phyloP scores from a whole-genome alignment of 495 filamentous ascomycete genomes.

The Aspergillus affinis region DNA sequence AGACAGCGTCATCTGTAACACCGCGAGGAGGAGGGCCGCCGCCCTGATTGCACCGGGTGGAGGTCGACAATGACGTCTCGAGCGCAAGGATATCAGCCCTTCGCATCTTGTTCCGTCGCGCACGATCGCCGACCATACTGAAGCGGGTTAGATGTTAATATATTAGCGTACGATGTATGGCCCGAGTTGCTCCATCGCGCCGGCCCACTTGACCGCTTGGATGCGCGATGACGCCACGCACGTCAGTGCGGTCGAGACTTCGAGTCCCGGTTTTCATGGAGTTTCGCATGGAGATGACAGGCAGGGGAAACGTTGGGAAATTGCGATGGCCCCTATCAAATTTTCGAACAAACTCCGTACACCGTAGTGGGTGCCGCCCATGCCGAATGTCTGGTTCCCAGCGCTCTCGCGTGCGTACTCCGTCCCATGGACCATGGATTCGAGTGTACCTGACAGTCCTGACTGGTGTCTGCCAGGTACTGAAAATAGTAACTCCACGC shows the following conservation, averaged over 20 bases:
- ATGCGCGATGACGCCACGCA: conserved; percentile 21
- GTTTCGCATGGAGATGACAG: not conserved
- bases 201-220: conserved; percentile 8
- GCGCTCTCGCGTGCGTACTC: not conserved
- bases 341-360: not conserved
- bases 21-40: not conserved
- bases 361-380: not conserved
- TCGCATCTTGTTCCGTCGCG: not conserved
- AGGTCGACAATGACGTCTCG: conserved; percentile 5
- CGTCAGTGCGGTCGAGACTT: conserved; percentile 13
- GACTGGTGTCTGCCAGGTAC: not conserved
- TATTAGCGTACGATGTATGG: conserved; percentile 12
- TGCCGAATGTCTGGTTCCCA: not conserved
- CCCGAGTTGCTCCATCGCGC: conserved; percentile 9
- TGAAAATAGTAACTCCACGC: not conserved
- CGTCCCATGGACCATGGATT: not conserved
- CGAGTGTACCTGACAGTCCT: not conserved
- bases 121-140: conserved; percentile 6
- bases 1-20: conserved; percentile 11
- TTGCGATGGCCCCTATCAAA: not conserved
- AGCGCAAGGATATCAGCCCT: conserved; percentile 2
- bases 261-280: not conserved
- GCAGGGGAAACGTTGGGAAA: not conserved
- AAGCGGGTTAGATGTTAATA: conserved; percentile 6
- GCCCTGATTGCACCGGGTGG: conserved; percentile 2